Percentiles rank a stretch among this genome's conserved stretches.
Conservation (phyloP, 345 rosid genomes). For the Microcos paniculata region DNA sequence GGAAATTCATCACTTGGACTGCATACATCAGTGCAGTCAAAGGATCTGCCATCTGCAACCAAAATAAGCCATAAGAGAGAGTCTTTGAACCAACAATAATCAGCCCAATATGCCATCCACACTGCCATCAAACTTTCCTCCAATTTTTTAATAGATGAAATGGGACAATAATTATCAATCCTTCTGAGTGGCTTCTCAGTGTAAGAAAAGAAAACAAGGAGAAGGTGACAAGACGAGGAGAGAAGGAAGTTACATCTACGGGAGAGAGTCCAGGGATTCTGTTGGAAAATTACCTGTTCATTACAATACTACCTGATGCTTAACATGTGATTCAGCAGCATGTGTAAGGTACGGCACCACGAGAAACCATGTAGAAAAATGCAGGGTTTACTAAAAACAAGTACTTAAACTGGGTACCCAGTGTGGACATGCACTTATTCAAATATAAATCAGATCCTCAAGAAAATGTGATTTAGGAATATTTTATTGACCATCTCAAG, state of each 20-base stretch:
- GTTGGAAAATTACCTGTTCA: neutral
- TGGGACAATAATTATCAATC: neutral
- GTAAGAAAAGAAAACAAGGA: neutral
- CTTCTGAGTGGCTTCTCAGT: neutral
- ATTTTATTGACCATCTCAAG: neutral
- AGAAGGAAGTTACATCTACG: neutral
- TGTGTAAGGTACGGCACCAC: neutral
- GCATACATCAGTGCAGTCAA: slow-evolving; percentile 92
- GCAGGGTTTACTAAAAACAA: neutral
- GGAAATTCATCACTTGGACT: slow-evolving; percentile 98
- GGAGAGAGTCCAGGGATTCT: neutral
- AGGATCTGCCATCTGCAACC: slow-evolving; percentile 89
- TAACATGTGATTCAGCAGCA: neutral
- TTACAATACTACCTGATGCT: neutral
- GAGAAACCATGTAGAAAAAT: neutral
- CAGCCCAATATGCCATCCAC: neutral
- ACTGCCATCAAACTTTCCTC: neutral
- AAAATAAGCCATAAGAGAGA: slow-evolving; percentile 10
- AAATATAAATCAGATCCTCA: neutral
- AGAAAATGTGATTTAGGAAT: neutral
- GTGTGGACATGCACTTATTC: neutral
- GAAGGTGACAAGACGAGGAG: neutral
- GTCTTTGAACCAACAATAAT: neutral
- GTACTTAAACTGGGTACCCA: neutral
- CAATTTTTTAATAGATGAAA: neutral